phyloP scores from a whole-genome alignment of 2,329 filamentous ascomycete genomes.

The Pyrenochaeta sp. region DNA sequence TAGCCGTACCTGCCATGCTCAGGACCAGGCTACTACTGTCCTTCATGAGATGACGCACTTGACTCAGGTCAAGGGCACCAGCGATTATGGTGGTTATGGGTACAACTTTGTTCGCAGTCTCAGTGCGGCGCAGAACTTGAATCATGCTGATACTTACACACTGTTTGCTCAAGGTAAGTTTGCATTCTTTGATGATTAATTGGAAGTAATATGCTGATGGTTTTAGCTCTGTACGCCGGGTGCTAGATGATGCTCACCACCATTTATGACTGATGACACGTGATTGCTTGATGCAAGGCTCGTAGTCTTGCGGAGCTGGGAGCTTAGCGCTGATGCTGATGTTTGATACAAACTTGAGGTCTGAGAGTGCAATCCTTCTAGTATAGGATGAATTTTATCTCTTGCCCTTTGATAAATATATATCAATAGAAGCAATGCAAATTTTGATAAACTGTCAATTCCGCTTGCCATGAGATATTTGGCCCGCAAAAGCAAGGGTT shows the following conservation, averaged over 20 bases:
- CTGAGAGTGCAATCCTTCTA: no score
- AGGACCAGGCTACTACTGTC: conserved; percentile 69
- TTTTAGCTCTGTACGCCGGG: conserved; percentile 8
- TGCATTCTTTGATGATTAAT: background rate
- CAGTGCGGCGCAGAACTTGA: conserved; percentile 60
- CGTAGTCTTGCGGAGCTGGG: background rate
- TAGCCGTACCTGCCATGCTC: conserved; percentile 64
- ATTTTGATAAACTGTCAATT: background rate
- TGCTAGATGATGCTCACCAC: conserved; percentile 1
- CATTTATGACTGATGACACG: background rate
- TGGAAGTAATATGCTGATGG: conserved; percentile 1
- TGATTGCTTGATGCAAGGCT: background rate
- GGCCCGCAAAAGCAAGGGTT: no score
- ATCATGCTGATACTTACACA: conserved; percentile 69
- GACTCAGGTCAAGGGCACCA: conserved; percentile 63
- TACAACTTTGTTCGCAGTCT: conserved; percentile 60
- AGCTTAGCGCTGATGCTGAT: background rate
- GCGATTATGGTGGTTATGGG: conserved; percentile 64
- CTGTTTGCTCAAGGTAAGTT: conserved; percentile 29
- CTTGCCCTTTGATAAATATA: background rate
- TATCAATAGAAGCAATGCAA: background rate
- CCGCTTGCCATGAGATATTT: no score
- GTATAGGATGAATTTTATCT: background rate
- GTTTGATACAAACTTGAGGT: background rate
- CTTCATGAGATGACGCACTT: conserved; percentile 72